A percentile compares a stretch with the other conserved stretches of the same genome.
phyloP scores from a whole-genome alignment of 1,139 yeast species.

The Debaryomycetaceae sp. region DNA sequence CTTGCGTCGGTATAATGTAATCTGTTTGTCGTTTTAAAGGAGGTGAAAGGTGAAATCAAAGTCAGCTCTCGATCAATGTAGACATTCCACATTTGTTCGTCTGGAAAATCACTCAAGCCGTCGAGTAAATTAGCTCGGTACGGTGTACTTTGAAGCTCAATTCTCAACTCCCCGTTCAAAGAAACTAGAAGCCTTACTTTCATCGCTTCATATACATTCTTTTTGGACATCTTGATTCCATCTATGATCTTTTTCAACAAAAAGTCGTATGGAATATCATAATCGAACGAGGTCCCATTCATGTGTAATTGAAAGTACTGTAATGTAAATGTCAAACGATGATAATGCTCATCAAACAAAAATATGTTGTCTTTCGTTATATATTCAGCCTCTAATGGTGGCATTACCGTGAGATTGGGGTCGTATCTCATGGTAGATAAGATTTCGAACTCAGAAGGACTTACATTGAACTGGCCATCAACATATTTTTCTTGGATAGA shows the following conservation, averaged over 20 bases:
- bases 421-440: slow-evolving; percentile 73
- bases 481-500: slow-evolving; percentile 17
- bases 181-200: slow-evolving; percentile 58
- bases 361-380: slow-evolving; percentile 46
- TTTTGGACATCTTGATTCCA: slow-evolving; percentile 29
- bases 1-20: slow-evolving; percentile 63
- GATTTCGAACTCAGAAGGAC: slow-evolving; percentile 43
- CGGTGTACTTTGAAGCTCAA: slow-evolving; percentile 48
- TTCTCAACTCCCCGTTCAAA: slow-evolving; percentile 44
- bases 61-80: slow-evolving; percentile 56
- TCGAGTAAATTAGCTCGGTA: slow-evolving; percentile 38
- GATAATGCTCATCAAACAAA: slow-evolving; percentile 60
- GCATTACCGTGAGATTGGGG: slow-evolving; percentile 40
- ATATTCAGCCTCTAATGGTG: slow-evolving; percentile 23
- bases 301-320: slow-evolving; percentile 44
- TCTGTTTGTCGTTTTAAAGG: slow-evolving; percentile 83
- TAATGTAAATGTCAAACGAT: slow-evolving; percentile 53
- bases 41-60: slow-evolving; percentile 70
- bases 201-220: slow-evolving; percentile 38
- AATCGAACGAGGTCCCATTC: slow-evolving; percentile 11
- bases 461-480: slow-evolving; percentile 14
- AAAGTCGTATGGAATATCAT: slow-evolving; percentile 38
- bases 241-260: slow-evolving; percentile 44
- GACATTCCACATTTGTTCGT: slow-evolving; percentile 47
- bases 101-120: slow-evolving; percentile 27